Percentiles rank a stretch among this genome's conserved stretches.
These are phyloP conservation scores for Westerdykella aurantiaca DNA, from an alignment of 2,329 filamentous ascomycete genomes.

Conservation along the genomic window DNA sequence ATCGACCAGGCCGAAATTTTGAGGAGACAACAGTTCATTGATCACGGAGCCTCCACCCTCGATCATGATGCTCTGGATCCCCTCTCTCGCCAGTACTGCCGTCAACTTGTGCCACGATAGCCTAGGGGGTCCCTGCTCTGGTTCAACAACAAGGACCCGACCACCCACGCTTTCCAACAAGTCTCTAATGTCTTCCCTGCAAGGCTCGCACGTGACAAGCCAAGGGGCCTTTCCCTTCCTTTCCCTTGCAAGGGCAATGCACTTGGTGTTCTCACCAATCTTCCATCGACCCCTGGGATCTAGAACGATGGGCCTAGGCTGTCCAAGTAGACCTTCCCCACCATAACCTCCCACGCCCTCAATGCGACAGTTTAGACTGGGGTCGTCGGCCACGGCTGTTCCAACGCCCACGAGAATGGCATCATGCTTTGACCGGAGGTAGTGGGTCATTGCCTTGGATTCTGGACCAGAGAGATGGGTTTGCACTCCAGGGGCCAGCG, in stretches of 20 bases:
- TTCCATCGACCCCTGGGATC: constrained; percentile 75
- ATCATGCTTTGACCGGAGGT: constrained; percentile 73
- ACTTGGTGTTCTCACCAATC: constrained; percentile 54
- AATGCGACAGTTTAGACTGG: constrained; percentile 76
- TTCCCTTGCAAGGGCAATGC: constrained; percentile 58
- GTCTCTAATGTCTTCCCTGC: constrained; percentile 22
- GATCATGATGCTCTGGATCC: constrained; percentile 77
- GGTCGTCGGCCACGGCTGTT: constrained; percentile 79
- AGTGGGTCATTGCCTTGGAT: constrained; percentile 91
- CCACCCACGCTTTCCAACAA: constrained; percentile 27
- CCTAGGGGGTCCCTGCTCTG: neutral
- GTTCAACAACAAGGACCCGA: constrained; percentile 12
- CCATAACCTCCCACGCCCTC: constrained; percentile 54
- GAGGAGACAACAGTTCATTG: constrained; percentile 66
- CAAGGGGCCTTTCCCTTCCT: constrained; percentile 68
- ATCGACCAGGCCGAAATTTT: constrained; percentile 59
- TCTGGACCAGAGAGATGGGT: constrained; percentile 76
- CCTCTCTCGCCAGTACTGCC: constrained; percentile 50
- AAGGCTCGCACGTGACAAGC: constrained; percentile 48
- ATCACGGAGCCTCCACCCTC: constrained; percentile 82
- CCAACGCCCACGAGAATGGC: constrained; percentile 81
- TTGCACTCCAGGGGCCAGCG: constrained; percentile 70
- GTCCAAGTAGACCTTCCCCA: constrained; percentile 47
- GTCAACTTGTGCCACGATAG: constrained; percentile 59
- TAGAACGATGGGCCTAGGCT: constrained; percentile 76